Evolutionary conservation across 352 stramenopile species (phyloP).

Genomic region (Aphanomyces stellatus): DNA sequence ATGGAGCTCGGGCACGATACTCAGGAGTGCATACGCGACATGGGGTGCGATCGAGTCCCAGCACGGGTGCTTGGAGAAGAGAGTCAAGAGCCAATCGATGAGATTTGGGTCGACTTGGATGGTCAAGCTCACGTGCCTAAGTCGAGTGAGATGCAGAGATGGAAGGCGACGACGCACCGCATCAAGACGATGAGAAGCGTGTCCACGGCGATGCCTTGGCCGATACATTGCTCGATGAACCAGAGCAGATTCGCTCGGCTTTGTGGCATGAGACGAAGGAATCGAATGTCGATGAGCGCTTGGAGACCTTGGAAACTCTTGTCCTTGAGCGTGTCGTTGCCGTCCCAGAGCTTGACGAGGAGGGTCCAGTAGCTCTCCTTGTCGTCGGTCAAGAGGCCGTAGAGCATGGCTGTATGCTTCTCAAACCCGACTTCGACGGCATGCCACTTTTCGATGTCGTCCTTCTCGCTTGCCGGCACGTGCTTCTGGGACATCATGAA

Average conservation of each 20-base stretch:
- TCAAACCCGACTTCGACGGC: constrained; percentile 44
- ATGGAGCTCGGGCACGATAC: constrained; percentile 9
- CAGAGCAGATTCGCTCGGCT: constrained; percentile 73
- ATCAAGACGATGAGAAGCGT: constrained; percentile 68
- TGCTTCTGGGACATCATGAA: constrained; percentile 82
- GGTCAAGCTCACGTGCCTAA: constrained; percentile 20
- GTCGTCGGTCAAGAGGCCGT: constrained; percentile 63
- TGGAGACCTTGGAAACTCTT: constrained; percentile 49
- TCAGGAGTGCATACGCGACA: constrained; percentile 1
- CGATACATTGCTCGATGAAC: constrained; percentile 68
- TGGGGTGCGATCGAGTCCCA: background rate
- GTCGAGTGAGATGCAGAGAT: background rate
- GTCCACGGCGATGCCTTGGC: constrained; percentile 42
- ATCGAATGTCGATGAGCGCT: constrained; percentile 77
- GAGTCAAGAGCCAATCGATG: background rate
- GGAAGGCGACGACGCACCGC: constrained; percentile 45
- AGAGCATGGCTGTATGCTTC: constrained; percentile 67
- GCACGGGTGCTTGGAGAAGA: background rate
- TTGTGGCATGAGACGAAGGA: constrained; percentile 60
- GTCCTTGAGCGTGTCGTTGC: background rate
- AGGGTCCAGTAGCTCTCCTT: constrained; percentile 59
- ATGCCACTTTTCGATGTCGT: constrained; percentile 53
- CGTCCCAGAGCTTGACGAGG: background rate
- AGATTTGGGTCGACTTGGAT: constrained; percentile 35
- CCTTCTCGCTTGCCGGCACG: constrained; percentile 53